Base-by-base conservation (phyloP, 306 rosid species). In the Rosa rugosa region DNA sequence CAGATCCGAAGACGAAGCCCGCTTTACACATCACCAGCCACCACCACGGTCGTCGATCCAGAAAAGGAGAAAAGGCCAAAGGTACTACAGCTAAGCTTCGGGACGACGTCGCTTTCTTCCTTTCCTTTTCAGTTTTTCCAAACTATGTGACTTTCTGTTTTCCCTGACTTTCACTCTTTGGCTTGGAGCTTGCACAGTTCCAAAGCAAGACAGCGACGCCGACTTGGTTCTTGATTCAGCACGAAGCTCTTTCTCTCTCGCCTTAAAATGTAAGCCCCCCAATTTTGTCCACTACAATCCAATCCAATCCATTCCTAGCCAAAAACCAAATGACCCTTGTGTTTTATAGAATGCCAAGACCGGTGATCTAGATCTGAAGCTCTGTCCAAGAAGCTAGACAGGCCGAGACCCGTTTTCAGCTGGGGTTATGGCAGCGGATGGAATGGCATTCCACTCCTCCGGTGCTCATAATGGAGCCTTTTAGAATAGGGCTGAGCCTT, bases 401-500 rank as follows among this genome's bases (percentile, higher is more conserved):
- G 98, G 78, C 84, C 89, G 79, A 92, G 98, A 74, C 99, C 99
- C 7, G 10, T 90, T 95, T 84, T 93, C 97, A 22, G 92, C 98
- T 34, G 90, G 93, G 69, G 91, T 90, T 64, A 77, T 86, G 69
- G 84, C 87, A 31, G 85, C 90, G 3, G 90, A 89, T 72, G 91
- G 96, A 67, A 74, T 88, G 76, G 63, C 80, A 3, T 73, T 84
- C 64, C 87, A 60, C 56, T 86, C 71, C 27, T 66, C 92, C 1
- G 73, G 83, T 63, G 89, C 83, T 27, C 85, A 85, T n/a, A 84
- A 80, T 83, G 98, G 85, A 68, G 77, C 42, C 56, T 82, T 85
- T 80, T 77, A 83, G 14, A 77, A 38, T 31, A 79, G 83, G 79
- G 63, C 88, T 6, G 99, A 95, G 66, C 93, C 96, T 80, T 86